Base-by-base conservation (phyloP, 352 stramenopile genomes). In the Globisporangium barbulae region DNA sequence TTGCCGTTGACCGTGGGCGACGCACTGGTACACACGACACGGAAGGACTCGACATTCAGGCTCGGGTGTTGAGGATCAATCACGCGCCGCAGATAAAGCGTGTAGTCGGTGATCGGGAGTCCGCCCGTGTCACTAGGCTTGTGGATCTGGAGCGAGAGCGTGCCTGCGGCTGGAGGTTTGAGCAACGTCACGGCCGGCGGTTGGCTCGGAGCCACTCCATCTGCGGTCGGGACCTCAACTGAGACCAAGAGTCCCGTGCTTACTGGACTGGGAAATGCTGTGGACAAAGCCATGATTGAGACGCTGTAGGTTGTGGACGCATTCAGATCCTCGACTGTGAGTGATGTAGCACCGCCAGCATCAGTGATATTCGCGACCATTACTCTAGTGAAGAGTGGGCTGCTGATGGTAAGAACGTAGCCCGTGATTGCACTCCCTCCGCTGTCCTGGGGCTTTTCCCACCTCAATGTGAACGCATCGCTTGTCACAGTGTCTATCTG, bases 291-390 rank as follows among this genome's bases (percentile, higher is more conserved):
- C 0, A 45, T 64, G 17, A 89, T 30, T 5, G 59, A 65, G 19
- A 84, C 73, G 0, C 8, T 33, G 42, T 89, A 89, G 0, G 61
- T 17, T 8, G 72, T 89, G 0, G 54, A 74, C 17, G 79, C 76
- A 17, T 44, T 67, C 12, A 90, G 50, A 0, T 63, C 52, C n/a
- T 65, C 25, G 1, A 79, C 42, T 21, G 58, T 56, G 42, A 75
- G 67, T 3, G 58, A 33, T 0, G 44, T 31, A 1, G 5, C 13
- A 15, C 1, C 39, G 0, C 21, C 54, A 19, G 21, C 45, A 3
- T 19, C 13, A 56, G 47, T 19, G n/a, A 60, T 10, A 10, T 45
- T 12, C 22, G 35, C 44, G 13, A 9, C 22, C 21, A 28, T 28
- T 17, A 22, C 31, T 68, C 64, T 28, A 25, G 30, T 66, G 7